These are phyloP conservation scores for Lactarius indigo DNA, from an alignment of 768 basidiomycete genomes.

Conservation along the genomic window DNA sequence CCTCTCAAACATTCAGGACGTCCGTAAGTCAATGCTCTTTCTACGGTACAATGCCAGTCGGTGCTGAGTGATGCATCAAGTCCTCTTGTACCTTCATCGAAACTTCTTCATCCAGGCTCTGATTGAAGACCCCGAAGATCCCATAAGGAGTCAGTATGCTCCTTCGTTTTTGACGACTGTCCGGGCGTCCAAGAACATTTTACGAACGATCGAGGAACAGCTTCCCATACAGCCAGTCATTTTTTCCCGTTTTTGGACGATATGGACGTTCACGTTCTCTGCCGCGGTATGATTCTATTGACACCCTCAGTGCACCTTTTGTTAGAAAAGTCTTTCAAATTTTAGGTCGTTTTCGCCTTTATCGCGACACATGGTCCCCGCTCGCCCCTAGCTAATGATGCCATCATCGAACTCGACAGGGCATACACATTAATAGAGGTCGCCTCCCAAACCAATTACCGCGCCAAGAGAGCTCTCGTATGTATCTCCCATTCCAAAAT, in stretches of 20 bases:
- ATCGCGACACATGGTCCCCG: slow-evolving; percentile 72
- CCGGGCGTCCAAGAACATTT: slow-evolving; percentile 45
- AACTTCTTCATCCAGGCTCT: slow-evolving; percentile 58
- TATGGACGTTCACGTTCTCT: slow-evolving; percentile 56
- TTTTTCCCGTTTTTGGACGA: slow-evolving; percentile 51
- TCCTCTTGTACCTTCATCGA: slow-evolving; percentile 53
- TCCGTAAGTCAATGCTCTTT: slow-evolving; percentile 34
- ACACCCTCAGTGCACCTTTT: slow-evolving; percentile 29
- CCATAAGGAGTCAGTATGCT: slow-evolving; percentile 44
- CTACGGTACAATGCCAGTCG: slow-evolving; percentile 37
- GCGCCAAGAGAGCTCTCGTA: slow-evolving; percentile 65
- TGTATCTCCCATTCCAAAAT: slow-evolving; percentile 26
- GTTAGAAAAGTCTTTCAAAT: not conserved
- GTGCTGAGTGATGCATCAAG: slow-evolving; percentile 30
- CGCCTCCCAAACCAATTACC: slow-evolving; percentile 53
- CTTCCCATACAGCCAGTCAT: slow-evolving; percentile 44
- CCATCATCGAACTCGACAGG: slow-evolving; percentile 66
- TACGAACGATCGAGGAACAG: slow-evolving; percentile 41
- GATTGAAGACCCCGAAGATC: slow-evolving; percentile 44
- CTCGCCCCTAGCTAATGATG: slow-evolving; percentile 61
- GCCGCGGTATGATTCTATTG: slow-evolving; percentile 52
- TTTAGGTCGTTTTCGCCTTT: slow-evolving; percentile 60
- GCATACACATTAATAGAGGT: slow-evolving; percentile 64
- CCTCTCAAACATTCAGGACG: slow-evolving; percentile 36
- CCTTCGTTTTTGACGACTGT: slow-evolving; percentile 53